Evolutionary conservation across 192 early-diverging fungal genomes (phyloP), one percentile per base, ranked within the genome.

Genomic region (Backusella circina): DNA sequence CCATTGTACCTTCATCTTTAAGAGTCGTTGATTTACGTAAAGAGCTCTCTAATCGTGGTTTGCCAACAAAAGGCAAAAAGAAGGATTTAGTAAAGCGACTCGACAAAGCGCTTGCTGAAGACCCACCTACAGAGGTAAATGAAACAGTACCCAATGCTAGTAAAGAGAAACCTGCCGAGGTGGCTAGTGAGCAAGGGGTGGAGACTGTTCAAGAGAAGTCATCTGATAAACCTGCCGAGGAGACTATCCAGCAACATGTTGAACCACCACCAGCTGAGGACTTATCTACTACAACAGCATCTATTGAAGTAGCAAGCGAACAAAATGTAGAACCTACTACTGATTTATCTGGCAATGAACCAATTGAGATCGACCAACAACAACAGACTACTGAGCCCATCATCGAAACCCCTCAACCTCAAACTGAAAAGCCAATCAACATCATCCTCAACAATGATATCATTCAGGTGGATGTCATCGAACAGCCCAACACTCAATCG

Each of bases 11-110:
- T n/a, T 57, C 71, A 35, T 66, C 72, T 16, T 39, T 78, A 39
- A 61, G 44, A 50, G 79, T 81, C n/a, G 79, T 81, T 26, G 79
- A 81, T 41, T 64, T 81, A 47, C 71, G 72, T 69, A 83, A 86
- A 67, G 86, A 90, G 74, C 83, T 93, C 5, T 71, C 83, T 9
- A 78, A 81, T 31, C 87, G 88, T 39, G 82, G 82, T 16, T 68
- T 91, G 30, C 44, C 91, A 12, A 91, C 85, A 0, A 86, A 82
- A 21, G 91, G 91, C 1, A 81, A 89, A 61, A 93, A 91, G 72
- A 88, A 88, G 57, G 91, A 90, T 8, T 71, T 93, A n/a, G 82
- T 91, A 10, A 74, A 86, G 51, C 87, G 91, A 21, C 80, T 93
- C 6, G 82, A 86, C 54, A 86, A 89, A 70, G 88, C 86, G 1